Evolutionary conservation across 345 rosid genomes (phyloP), one percentile per base, ranked within the genome.

Genomic region (Moringa oleifera): DNA sequence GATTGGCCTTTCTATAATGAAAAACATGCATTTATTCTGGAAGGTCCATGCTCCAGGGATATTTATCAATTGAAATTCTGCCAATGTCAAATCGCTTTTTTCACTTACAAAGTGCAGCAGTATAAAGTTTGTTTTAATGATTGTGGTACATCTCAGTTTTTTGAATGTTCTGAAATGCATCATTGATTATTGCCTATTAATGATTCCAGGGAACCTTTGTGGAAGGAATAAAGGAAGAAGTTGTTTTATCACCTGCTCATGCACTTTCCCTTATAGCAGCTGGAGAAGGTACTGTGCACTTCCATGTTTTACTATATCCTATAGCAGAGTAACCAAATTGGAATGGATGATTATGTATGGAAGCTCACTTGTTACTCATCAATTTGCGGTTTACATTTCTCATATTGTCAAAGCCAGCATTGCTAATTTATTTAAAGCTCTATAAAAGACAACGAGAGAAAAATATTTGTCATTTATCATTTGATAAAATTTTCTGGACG

Each of bases 161-260:
- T 53, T 31, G 19, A 31, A 53, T 46, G 58, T 63, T 28, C n/a
- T 18, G 21, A 51, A 61, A 22, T 45, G 62, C 61, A 20, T 59
- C 46, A 24, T 53, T 73, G 54, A 60, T 51, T 51, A 53, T 68
- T 62, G 20, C 53, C 64, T 58, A 56, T 62, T 76, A 49, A 31
- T 76, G 55, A 50, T 31, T 64, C 63, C 65, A 95, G 99, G 99
- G 99, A 79, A 95, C 96, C 68, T 95, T 83, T 76, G 92, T 95
- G 41, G 99, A 95, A 73, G 99, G 99, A 69, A 70, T 95, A 62
- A 90, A 95, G 84, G 95, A 95, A 73, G 99, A 95, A 85, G 99
- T 91, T 75, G 99, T 95, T 22, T 73, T 95, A 73, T 95, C 99
- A 67, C 95, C 99, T 71, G 99, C 97, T 61, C 99, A 95, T 78